phyloP scores from a whole-genome alignment of 768 basidiomycete species.

The Termitomyces sp. region DNA sequence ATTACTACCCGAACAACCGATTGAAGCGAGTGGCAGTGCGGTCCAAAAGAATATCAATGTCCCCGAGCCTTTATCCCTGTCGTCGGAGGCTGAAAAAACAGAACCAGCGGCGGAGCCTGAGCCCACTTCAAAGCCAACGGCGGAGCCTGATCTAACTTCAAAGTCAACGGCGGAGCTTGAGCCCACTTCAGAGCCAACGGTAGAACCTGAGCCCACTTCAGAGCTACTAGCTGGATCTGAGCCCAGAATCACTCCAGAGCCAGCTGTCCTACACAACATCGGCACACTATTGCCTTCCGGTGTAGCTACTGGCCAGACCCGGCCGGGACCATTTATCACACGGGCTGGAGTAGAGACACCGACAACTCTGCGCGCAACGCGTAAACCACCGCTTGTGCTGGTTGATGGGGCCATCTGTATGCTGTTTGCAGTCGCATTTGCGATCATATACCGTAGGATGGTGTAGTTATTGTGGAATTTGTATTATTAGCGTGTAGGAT shows the following conservation, averaged over 20 bases:
- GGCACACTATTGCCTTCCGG: constrained; percentile 6
- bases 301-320: constrained; percentile 4
- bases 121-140: neutral
- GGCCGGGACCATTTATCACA: constrained; percentile 5
- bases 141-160: too few species aligned
- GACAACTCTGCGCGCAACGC: constrained; percentile 6
- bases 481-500: constrained; percentile 7
- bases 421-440: constrained; percentile 61
- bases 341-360: constrained; percentile 10
- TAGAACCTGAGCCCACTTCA: neutral
- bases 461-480: constrained; percentile 21
- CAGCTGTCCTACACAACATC: constrained; percentile 6
- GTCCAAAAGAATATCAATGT: neutral
- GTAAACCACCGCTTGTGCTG: constrained; percentile 48
- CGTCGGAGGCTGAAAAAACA: neutral
- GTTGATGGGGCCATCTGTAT: constrained; percentile 74
- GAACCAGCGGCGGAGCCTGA: neutral
- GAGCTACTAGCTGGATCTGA: neutral
- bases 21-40: constrained; percentile 5
- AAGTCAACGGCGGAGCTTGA: neutral
- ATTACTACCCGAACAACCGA: constrained; percentile 62
- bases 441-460: constrained; percentile 59
- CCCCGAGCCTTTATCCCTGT: neutral
- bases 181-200: neutral
- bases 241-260: neutral